Evolutionary conservation across 768 basidiomycete species (phyloP).

Genomic region (Russula brevipes): DNA sequence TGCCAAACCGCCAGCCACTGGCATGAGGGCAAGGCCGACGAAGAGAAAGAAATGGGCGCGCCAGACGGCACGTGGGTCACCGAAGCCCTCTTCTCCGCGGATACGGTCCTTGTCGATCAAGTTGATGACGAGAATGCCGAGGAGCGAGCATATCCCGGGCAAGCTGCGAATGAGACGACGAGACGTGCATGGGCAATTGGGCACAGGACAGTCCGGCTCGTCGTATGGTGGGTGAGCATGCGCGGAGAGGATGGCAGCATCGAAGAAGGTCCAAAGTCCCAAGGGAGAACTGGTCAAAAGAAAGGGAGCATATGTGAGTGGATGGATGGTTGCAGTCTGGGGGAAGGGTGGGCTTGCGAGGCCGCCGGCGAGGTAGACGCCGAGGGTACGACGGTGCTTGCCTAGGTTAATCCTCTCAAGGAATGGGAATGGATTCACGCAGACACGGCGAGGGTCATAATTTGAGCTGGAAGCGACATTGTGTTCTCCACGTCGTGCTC

Average conservation of each 20-base stretch:
- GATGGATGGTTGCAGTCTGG: slow-evolving; percentile 1
- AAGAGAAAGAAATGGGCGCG: slow-evolving; percentile 86
- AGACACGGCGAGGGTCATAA: slow-evolving; percentile 86
- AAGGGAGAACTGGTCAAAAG: slow-evolving; percentile 72
- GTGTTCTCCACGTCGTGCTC: slow-evolving; percentile 12
- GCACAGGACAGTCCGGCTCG: slow-evolving; percentile 60
- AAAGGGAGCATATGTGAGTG: not conserved
- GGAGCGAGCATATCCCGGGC: slow-evolving; percentile 87
- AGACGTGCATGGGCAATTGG: slow-evolving; percentile 87
- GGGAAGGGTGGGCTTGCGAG: slow-evolving; percentile 53
- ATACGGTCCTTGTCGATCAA: slow-evolving; percentile 93
- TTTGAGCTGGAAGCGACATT: slow-evolving; percentile 64
- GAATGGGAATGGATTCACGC: slow-evolving; percentile 75
- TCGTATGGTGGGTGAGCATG: slow-evolving; percentile 76
- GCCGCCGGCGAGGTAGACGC: slow-evolving; percentile 88
- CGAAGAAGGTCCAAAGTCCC: slow-evolving; percentile 92
- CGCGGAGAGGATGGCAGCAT: slow-evolving; percentile 85
- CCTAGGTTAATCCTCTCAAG: slow-evolving; percentile 53
- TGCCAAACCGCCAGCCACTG: slow-evolving; percentile 90
- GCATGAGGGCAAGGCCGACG: slow-evolving; percentile 94
- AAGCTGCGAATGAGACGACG: slow-evolving; percentile 98
- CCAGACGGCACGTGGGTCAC: slow-evolving; percentile 84
- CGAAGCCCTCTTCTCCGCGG: slow-evolving; percentile 70
- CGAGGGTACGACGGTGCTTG: slow-evolving; percentile 73
- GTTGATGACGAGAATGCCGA: slow-evolving; percentile 90